These are phyloP conservation scores for Tulasnella sp. DNA, from an alignment of 768 basidiomycete genomes.

Conservation along the genomic window DNA sequence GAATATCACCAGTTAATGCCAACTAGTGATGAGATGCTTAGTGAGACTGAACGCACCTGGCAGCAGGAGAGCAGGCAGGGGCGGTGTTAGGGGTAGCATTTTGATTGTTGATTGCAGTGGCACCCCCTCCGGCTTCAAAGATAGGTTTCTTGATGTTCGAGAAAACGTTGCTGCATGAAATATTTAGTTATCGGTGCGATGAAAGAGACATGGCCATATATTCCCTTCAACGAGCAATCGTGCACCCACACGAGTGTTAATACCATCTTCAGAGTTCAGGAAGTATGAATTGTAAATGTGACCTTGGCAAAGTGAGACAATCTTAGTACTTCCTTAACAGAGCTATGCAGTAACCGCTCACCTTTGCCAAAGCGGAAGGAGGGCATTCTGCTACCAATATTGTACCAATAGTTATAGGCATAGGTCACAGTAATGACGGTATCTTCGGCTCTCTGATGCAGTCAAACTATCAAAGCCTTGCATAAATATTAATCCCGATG, in stretches of 20 bases:
- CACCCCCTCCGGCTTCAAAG: background rate
- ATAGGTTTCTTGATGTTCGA: background rate
- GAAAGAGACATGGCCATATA: too few species aligned
- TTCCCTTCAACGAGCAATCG: background rate
- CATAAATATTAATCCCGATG: background rate
- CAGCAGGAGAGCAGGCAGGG: too few species aligned
- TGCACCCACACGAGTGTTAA: background rate
- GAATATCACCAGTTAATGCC: too few species aligned
- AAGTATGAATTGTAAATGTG: background rate
- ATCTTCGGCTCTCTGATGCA: background rate
- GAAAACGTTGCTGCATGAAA: conserved; percentile 1
- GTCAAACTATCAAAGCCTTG: background rate
- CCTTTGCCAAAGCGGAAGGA: conserved; percentile 33
- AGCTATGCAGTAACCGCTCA: background rate
- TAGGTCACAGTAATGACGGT: background rate
- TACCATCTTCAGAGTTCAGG: background rate
- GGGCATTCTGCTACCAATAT: conserved; percentile 19
- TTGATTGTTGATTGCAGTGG: too few species aligned
- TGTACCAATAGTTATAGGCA: conserved; percentile 20
- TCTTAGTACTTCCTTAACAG: background rate
- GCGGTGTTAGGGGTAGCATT: too few species aligned
- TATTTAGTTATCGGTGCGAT: too few species aligned
- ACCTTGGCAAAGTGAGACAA: background rate
- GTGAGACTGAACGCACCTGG: too few species aligned
- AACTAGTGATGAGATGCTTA: too few species aligned